Percentiles rank a stretch among this genome's conserved stretches.
phyloP scores from a whole-genome alignment of 306 rosid genomes.

The Ceratonia siliqua region DNA sequence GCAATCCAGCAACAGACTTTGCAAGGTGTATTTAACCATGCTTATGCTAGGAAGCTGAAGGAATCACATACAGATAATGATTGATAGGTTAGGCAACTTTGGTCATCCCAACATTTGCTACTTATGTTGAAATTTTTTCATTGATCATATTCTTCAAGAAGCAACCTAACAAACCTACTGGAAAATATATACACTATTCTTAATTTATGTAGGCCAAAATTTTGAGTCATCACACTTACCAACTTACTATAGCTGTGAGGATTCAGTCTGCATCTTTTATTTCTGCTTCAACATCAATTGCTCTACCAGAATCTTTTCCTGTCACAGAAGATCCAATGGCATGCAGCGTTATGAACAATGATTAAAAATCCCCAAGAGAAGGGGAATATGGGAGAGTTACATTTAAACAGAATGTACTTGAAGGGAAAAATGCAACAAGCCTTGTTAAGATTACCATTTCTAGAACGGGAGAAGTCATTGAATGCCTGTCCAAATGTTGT shows the following conservation, averaged over 20 bases:
- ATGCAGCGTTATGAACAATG: not conserved
- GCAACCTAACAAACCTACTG: not conserved
- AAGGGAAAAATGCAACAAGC: conserved; percentile 9
- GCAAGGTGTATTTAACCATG: not conserved
- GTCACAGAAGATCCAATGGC: conserved; percentile 18
- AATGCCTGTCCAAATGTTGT: conserved; percentile 89
- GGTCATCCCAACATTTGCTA: conserved; percentile 9
- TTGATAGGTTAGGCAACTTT: not conserved
- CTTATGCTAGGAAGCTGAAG: not conserved
- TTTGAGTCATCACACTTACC: not conserved
- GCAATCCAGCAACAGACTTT: not conserved
- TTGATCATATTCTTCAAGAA: not conserved
- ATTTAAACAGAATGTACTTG: not conserved
- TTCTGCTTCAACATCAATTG: conserved; percentile 92
- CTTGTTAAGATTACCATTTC: conserved; percentile 54
- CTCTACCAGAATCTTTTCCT: conserved; percentile 67
- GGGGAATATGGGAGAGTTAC: not conserved
- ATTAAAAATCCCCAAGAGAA: not conserved
- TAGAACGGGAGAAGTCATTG: conserved; percentile 57
- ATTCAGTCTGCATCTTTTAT: conserved; percentile 82
- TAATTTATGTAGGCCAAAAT: not conserved
- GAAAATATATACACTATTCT: not conserved
- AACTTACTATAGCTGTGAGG: not conserved
- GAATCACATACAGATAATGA: not conserved
- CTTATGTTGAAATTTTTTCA: not conserved